Evolutionary conservation across 2,329 filamentous ascomycete species (phyloP), one percentile per base, ranked within the genome.

Genomic region (Scopulariopsis brevicaulis): DNA sequence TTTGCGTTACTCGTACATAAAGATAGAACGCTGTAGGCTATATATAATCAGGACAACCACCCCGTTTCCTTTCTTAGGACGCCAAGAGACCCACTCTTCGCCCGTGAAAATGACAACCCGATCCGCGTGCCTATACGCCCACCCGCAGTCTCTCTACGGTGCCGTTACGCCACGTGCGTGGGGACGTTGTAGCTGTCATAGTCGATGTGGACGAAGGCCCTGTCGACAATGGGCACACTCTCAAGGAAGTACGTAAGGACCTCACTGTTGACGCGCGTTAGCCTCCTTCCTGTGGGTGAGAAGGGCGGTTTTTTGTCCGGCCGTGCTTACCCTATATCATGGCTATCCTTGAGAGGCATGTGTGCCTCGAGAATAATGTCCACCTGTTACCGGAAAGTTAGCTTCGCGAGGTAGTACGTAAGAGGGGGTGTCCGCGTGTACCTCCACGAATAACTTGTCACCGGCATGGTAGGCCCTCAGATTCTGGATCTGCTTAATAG

Each of bases 401-500:
- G 10, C 22, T 18, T n/a, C 11, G 24, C 14, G 15, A 24, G 35
- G 3, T 18, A 11, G 28, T n/a, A 48, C 25, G 50, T n/a, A 37
- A 2, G 12, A 83, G 8, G 24, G 58, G 43, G 22, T 3, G 28
- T 18, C 53, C 28, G 28, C 28, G 28, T 32, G 7, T 43, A 58
- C 57, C 67, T 81, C 78, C 28, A 93, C 88, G 62, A 90, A 91
- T 59, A 94, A 78, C 74, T 91, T 92, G 69, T 94, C 90, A 28
- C 90, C 90, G 0, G 86, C 85, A 66, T 95, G 90, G 68, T 94
- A 95, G 1, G 90, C 90, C 63, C 91, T 86, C 58, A 94, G 74
- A 35, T 90, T 90, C 68, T 94, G 90, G 60, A 95, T 94, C 68
- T 90, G 86, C 66, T 83, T 84, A 67, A 96, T 95, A 14, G 88